These are phyloP conservation scores for Trypanosoma rangeli DNA, from an alignment of 208 protist genomes.

Conservation along the genomic window DNA sequence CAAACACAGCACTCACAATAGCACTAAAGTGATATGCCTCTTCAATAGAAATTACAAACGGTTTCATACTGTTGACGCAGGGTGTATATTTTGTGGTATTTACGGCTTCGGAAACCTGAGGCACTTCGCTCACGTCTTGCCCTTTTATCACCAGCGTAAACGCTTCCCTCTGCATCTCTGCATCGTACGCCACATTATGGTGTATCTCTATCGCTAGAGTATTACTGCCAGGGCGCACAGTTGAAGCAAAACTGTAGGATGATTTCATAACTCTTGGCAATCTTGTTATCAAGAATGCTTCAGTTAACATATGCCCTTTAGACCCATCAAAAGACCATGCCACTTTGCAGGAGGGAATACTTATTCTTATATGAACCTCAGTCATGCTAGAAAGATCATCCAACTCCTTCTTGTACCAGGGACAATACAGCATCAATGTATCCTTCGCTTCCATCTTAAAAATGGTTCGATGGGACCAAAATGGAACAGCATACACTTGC, in stretches of 20 bases:
- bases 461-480: constrained; percentile 20
- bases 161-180: neutral
- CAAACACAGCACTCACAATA: constrained; percentile 13
- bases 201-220: neutral
- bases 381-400: neutral
- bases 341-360: constrained; percentile 4
- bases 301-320: constrained; percentile 4
- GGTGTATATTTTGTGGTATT: neutral
- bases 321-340: constrained; percentile 13
- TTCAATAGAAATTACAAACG: constrained; percentile 18
- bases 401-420: constrained; percentile 9
- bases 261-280: constrained; percentile 10
- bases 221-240: neutral
- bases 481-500: constrained; percentile 4
- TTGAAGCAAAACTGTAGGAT: neutral
- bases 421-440: constrained; percentile 9
- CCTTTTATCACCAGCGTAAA: constrained; percentile 3
- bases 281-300: neutral
- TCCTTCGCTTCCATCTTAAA: constrained; percentile 11
- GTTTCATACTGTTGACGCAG: neutral
- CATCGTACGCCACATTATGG: constrained; percentile 5
- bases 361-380: constrained; percentile 2
- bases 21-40: constrained; percentile 14
- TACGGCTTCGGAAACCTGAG: neutral
- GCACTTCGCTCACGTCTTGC: neutral